Evolutionary conservation across 2,329 filamentous ascomycete species (phyloP).

Genomic region (Raffaelea deltoideospora): DNA sequence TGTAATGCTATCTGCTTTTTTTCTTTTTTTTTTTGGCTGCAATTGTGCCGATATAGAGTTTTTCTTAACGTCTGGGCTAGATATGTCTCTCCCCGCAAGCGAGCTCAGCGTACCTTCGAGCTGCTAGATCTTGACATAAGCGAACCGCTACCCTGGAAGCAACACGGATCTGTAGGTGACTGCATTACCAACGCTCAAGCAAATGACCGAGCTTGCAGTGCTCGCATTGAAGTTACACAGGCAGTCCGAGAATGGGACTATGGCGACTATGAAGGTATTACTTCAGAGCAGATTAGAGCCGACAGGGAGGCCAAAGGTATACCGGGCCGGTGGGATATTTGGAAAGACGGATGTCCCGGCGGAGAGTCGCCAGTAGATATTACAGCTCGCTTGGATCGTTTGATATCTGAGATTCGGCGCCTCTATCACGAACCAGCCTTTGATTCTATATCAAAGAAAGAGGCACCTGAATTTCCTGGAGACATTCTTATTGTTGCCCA

Average conservation of each 20-base stretch:
- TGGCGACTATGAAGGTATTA: conserved; percentile 73
- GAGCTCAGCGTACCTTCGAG: conserved; percentile 82
- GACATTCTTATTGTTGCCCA: conserved; percentile 77
- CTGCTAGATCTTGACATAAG: conserved; percentile 60
- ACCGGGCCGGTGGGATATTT: conserved; percentile 61
- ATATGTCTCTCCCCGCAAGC: conserved; percentile 74
- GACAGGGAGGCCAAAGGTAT: conserved; percentile 41
- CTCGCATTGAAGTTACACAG: conserved; percentile 51
- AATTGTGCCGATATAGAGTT: background rate
- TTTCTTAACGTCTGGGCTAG: conserved; percentile 18
- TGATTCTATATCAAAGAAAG: conserved; percentile 32
- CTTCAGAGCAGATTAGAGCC: conserved; percentile 50
- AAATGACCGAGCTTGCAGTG: conserved; percentile 37
- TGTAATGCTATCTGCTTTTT: conserved; percentile 36
- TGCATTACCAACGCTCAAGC: no score
- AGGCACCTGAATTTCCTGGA: conserved; percentile 19
- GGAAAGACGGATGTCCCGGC: conserved; percentile 73
- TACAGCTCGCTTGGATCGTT: conserved; percentile 52
- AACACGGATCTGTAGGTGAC: conserved; percentile 23
- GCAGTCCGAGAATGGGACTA: conserved; percentile 80
- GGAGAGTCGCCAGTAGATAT: conserved; percentile 71
- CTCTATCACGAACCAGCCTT: conserved; percentile 36
- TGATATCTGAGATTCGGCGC: conserved; percentile 61
- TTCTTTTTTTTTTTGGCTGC: background rate
- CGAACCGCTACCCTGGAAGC: conserved; percentile 57